A percentile compares a stretch with the other conserved stretches of the same genome.
These are phyloP conservation scores for Gossypium ekmanianum DNA, from an alignment of 345 rosid species.

Conservation along the genomic window DNA sequence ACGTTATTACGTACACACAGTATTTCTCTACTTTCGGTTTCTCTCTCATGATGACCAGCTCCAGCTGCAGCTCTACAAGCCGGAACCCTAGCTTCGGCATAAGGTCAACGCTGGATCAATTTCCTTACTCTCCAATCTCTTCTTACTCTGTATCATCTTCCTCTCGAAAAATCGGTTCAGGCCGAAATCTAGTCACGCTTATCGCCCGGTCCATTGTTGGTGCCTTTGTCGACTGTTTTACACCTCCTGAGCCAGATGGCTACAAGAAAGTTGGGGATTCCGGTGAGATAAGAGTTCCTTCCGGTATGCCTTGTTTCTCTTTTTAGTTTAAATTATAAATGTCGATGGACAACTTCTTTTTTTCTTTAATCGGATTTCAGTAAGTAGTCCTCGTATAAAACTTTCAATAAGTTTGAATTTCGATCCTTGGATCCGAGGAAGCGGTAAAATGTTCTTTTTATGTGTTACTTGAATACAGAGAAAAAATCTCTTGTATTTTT, in stretches of 20 bases:
- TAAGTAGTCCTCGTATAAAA: neutral
- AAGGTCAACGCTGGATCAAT: slow-evolving; percentile 38
- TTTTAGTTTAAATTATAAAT: neutral
- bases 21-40: slow-evolving; percentile 9
- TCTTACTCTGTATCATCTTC: slow-evolving; percentile 33
- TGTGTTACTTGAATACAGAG: neutral
- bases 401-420: neutral
- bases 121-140: slow-evolving; percentile 27
- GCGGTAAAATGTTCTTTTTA: neutral
- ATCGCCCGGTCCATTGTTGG: slow-evolving; percentile 54
- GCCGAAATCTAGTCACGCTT: slow-evolving; percentile 24
- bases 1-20: neutral
- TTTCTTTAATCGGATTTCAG: neutral
- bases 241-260: slow-evolving; percentile 49
- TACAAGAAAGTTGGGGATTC: slow-evolving; percentile 33
- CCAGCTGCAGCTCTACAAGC: slow-evolving; percentile 21
- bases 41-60: slow-evolving; percentile 19
- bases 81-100: slow-evolving; percentile 37
- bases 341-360: neutral
- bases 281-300: slow-evolving; percentile 30
- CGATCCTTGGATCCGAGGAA: neutral
- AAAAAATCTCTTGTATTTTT: neutral
- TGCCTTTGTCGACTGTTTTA: slow-evolving; percentile 60
- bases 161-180: slow-evolving; percentile 35
- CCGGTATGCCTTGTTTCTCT: slow-evolving; percentile 23